phyloP scores from a whole-genome alignment of 1,284 basidiomycete species.

The Xerocomus amazonicus region DNA sequence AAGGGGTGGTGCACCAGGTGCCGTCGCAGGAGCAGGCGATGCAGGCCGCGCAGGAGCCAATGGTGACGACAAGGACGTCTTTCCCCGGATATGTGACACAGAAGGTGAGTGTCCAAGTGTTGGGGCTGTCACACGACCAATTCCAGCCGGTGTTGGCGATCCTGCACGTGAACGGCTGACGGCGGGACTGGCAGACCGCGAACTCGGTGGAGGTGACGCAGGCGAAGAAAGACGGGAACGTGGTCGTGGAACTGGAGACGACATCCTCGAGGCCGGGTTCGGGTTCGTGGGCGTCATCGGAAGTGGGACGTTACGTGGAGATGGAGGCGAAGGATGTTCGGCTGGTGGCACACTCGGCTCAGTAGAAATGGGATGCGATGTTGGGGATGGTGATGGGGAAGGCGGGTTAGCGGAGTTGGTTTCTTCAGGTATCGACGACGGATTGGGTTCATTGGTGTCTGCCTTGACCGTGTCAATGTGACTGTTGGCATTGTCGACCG shows the following conservation, averaged over 20 bases:
- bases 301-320: conserved; percentile 22
- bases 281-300: conserved; percentile 24
- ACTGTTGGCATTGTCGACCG: background rate
- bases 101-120: conserved; percentile 6
- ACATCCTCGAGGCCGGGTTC: conserved; percentile 8
- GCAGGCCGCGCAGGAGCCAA: conserved; percentile 19
- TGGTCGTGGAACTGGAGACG: conserved; percentile 21
- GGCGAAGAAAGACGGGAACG: conserved; percentile 27
- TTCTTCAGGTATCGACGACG: conserved; percentile 14
- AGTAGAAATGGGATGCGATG: background rate
- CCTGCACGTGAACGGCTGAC: conserved; percentile 24
- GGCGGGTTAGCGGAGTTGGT: conserved; percentile 12
- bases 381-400: background rate
- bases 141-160: conserved; percentile 16
- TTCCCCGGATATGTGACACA: conserved; percentile 19
- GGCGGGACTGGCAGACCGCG: conserved; percentile 25
- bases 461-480: conserved; percentile 8
- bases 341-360: conserved; percentile 2
- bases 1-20: conserved; percentile 22
- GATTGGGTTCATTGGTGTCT: conserved; percentile 1
- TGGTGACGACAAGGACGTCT: conserved; percentile 17
- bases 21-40: conserved; percentile 18
- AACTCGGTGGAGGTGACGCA: conserved; percentile 19
- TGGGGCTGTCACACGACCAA: too few species aligned
- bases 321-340: conserved; percentile 10